Base-by-base conservation (phyloP, 176 grass and related monocot genomes). In the Chrysopogon serrulatus region DNA sequence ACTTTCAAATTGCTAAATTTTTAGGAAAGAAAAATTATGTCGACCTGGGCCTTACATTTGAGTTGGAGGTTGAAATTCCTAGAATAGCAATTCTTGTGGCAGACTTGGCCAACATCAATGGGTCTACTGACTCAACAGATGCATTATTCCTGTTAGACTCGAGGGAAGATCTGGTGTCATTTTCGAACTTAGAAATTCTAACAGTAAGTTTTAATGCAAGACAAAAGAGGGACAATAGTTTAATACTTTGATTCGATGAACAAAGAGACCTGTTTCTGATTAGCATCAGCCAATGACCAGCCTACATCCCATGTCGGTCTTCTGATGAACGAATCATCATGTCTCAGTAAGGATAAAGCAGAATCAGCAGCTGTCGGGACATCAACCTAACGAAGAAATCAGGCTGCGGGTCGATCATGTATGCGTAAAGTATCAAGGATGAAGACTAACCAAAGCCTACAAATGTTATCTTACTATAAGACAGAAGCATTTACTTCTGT, bases 71-170 rank as follows among this genome's bases (percentile, higher is more conserved):
- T 13, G 86, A 40, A 90, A 98, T 83, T 83, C 91, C 93, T 83
- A 98, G 85, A 92, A 98, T 75, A 65, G 92, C 93, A 74, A 98
- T 93, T 92, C 91, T 93, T 85, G 96, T 93, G 68, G 71, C 71
- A 5, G 92, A 91, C 71, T 87, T 95, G 33, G 87, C 82, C 81
- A 91, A 61, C 76, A 73, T 77, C 65, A 80, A 84, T 71, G 77
- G 61, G 26, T 84, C 82, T 18, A 26, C 74, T 87, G 80, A 83
- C 32, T 85, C 79, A 90, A 83, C 32, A 87, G 79, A 88, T 59
- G 61, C 40, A 61, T 84, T 54, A 32, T 78, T 88, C 78, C 48
- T 81, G 12, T 89, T 57, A 72, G 84, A 92, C 79, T 91, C 47
- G 31, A 92, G 72, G 8, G 53, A 90, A 90, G 76, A 74, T 80